Evolutionary conservation across 1,284 basidiomycete species (phyloP), one percentile per base, ranked within the genome.

Genomic region (Blastosporella zonata): DNA sequence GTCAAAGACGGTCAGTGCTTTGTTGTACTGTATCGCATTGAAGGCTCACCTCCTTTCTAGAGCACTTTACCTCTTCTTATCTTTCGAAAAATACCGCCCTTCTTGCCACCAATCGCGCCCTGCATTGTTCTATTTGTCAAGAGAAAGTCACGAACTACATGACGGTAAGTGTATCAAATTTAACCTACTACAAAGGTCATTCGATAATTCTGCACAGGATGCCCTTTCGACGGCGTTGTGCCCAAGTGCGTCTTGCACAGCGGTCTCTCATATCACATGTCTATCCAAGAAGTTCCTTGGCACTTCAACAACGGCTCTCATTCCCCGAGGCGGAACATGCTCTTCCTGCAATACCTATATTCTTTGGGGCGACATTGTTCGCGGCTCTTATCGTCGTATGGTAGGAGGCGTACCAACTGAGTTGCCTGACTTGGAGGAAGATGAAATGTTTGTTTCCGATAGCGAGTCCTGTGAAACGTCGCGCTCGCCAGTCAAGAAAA

Each of bases 351-450:
- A 61, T 0, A 61, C 64, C 0, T 78, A 80, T 52, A 68, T 76
- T 1, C 69, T 86, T 1, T 93, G 89, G 89, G 86, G 86, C 7
- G 82, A 90, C 55, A 62, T 91, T 25, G 70, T 92, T 13, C 74
- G 83, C 8, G 84, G 82, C 0, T 82, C 77, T 53, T 90, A 84
- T 61, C 74, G 84, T 2, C 74, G 88, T 5, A 69, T 70, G 12
- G 69, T 73, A 22, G 64, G 61, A 2, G 66, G 62, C 20, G 58
- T 62, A 29, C 53, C 61, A 36, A 28, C 40, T 13, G 61, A 63
- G 41, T 60, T 62, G 20, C 60, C 35, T 15, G 54, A 55, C 9
- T 49, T 45, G 21, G 61, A 55, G 29, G 50, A 55, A 39, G 64
- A 61, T 23, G 65, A 65, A 38, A 42, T 53, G 6, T 67, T 62